Percentiles rank a stretch among this genome's conserved stretches.
Conservation (phyloP, 768 basidiomycete species). For the Tylopilus cervinicoccineus region DNA sequence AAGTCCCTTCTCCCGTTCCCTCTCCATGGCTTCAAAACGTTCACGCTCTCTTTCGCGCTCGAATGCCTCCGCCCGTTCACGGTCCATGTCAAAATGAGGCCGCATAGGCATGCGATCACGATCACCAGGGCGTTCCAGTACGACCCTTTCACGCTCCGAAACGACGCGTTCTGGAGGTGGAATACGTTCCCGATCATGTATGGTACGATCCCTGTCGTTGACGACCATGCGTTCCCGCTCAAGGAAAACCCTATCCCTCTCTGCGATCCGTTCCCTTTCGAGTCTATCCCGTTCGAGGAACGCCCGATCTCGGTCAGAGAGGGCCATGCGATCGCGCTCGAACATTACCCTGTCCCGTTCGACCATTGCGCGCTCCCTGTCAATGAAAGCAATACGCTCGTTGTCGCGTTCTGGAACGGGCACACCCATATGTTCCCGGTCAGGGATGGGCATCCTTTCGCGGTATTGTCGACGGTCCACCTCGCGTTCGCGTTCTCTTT, state of each 20-base stretch:
- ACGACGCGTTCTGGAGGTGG: slow-evolving; percentile 15
- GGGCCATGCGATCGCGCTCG: slow-evolving; percentile 23
- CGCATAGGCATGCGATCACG: slow-evolving; percentile 24
- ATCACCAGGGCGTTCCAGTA: slow-evolving; percentile 22
- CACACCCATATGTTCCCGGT: slow-evolving; percentile 21
- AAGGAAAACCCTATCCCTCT: slow-evolving; percentile 18
- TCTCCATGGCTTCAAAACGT: slow-evolving; percentile 24
- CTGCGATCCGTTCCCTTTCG: slow-evolving; percentile 21
- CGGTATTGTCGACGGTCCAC: slow-evolving; percentile 27
- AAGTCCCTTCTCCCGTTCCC: slow-evolving; percentile 28
- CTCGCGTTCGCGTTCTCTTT: slow-evolving; percentile 25
- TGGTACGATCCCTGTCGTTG: slow-evolving; percentile 22
- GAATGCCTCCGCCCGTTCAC: slow-evolving; percentile 25
- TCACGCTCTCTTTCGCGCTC: slow-evolving; percentile 35
- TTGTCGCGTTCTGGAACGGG: slow-evolving; percentile 21
- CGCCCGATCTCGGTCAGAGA: slow-evolving; percentile 20
- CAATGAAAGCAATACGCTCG: slow-evolving; percentile 14
- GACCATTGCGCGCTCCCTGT: slow-evolving; percentile 21
- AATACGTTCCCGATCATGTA: slow-evolving; percentile 23
- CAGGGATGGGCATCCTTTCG: slow-evolving; percentile 19
- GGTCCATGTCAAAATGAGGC: slow-evolving; percentile 21
- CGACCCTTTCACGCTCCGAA: slow-evolving; percentile 21
- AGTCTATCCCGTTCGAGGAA: slow-evolving; percentile 20
- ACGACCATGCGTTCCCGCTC: slow-evolving; percentile 25
- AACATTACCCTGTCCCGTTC: slow-evolving; percentile 21